These are phyloP conservation scores for Flaveria robusta DNA, from an alignment of 129 eudicot species.

Conservation along the genomic window DNA sequence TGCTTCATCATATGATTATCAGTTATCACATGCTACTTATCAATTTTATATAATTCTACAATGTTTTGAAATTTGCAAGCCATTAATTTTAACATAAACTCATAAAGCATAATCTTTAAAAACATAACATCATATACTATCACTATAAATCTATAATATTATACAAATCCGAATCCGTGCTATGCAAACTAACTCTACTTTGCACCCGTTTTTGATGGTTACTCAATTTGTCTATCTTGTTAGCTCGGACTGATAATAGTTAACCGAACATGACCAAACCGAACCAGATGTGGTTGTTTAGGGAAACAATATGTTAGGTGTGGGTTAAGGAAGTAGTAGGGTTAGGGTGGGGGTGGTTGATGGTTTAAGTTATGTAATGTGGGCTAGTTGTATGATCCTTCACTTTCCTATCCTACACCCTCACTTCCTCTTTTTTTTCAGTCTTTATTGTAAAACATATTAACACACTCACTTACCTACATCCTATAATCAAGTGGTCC, in stretches of 20 bases:
- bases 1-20: neutral
- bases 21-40: neutral
- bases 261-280: neutral
- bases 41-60: neutral
- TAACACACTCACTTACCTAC: constrained; percentile 17
- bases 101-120: neutral
- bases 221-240: neutral
- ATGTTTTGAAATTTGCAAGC: neutral
- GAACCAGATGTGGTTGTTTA: neutral
- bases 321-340: neutral
- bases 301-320: neutral
- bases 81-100: neutral
- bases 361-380: constrained; percentile 22
- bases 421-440: constrained; percentile 13
- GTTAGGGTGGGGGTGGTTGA: constrained; percentile 4
- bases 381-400: constrained; percentile 28
- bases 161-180: neutral
- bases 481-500: constrained; percentile 30
- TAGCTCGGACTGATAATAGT: neutral
- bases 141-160: neutral
- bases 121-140: neutral
- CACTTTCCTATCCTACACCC: constrained; percentile 26
- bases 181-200: too few relatives aligned
- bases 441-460: constrained; percentile 19
- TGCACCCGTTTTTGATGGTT: neutral